Evolutionary conservation across 1,284 basidiomycete genomes (phyloP), one percentile per base, ranked within the genome.

Genomic region (Cutaneotrichosporon sp.): DNA sequence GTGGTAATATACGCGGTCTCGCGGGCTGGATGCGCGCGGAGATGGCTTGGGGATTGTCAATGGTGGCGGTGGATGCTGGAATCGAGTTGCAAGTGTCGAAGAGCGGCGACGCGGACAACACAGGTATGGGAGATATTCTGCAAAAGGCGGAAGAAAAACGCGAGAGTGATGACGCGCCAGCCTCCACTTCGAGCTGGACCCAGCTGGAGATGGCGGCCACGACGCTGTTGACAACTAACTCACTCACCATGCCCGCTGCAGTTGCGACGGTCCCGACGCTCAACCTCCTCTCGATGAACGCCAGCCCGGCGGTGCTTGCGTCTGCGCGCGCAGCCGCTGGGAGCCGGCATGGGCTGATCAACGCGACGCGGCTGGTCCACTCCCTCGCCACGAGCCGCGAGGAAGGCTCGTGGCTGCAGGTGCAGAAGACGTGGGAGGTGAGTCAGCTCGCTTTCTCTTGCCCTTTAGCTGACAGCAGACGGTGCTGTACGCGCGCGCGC

Each of bases 391-490:
- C 36, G 34, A 36, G 24, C 22, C 11, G 27, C 25, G 65, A 64
- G 7, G 54, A 46, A 8, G 62, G 55, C 51, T 58, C 64, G 27
- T 73, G 69, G 66, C 69, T 73, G 6, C 67, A 68, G 20, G 69
- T 79, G 3, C 74, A 73, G 33, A 72, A 64, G 47, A 77, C 80
- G 0, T 76, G 76, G 67, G 73, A 77, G 68, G 75, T 76, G 47
- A 4, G 52, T 7, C 25, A 16, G n/a, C 11, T 9, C n/a, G n/a
- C n/a, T n/a, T n/a, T n/a, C 29, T 29, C 29, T 29, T 5, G 29
- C 4, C 29, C 4, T 9, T 9, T 29, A 29, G 31, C 34, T 56
- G 4, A 50, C 18, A 16, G 2, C 54, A 79, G 78, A 75, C 69
- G 24, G 67, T 76, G 2, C 56, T 70, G 22, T 78, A 78, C 58